These are phyloP conservation scores for Fusarium nodosum DNA, from an alignment of 2,329 filamentous ascomycete species.

Conservation along the genomic window DNA sequence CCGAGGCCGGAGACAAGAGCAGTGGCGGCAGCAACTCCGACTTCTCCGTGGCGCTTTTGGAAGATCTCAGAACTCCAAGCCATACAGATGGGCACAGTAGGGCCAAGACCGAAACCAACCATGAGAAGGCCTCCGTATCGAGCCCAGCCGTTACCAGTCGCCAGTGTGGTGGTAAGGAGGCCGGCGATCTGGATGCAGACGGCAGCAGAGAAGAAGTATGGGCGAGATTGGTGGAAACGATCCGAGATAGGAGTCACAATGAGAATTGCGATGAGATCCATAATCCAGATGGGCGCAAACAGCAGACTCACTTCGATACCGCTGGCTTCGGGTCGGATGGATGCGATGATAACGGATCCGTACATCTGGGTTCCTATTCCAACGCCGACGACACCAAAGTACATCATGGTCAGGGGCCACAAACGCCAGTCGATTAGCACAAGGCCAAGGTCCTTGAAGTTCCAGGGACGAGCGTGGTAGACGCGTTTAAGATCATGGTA, in stretches of 20 bases:
- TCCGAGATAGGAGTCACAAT: constrained; percentile 88
- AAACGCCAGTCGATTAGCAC: constrained; percentile 89
- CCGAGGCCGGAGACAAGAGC: constrained; percentile 89
- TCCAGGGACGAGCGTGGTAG: constrained; percentile 83
- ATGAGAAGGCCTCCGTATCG: constrained; percentile 90
- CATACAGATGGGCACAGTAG: constrained; percentile 94
- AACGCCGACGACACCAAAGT: constrained; percentile 93
- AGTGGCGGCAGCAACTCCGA: constrained; percentile 87
- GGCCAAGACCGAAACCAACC: constrained; percentile 90
- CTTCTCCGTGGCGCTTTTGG: constrained; percentile 88
- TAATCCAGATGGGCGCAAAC: constrained; percentile 93
- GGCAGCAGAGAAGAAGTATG: constrained; percentile 83
- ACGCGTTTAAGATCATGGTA: constrained; percentile 86
- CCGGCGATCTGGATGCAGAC: constrained; percentile 85
- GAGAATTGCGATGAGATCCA: constrained; percentile 90
- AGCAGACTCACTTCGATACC: constrained; percentile 83
- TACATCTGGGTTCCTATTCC: constrained; percentile 93
- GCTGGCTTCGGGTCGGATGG: constrained; percentile 80
- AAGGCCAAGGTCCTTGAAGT: constrained; percentile 73
- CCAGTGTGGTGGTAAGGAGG: constrained; percentile 83
- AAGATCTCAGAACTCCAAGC: constrained; percentile 94
- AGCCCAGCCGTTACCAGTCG: constrained; percentile 78
- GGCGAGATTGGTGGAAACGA: constrained; percentile 83
- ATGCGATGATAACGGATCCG: constrained; percentile 85
- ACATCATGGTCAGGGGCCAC: constrained; percentile 90